phyloP scores from a whole-genome alignment of 768 basidiomycete genomes.

The Lentinula lateritia region DNA sequence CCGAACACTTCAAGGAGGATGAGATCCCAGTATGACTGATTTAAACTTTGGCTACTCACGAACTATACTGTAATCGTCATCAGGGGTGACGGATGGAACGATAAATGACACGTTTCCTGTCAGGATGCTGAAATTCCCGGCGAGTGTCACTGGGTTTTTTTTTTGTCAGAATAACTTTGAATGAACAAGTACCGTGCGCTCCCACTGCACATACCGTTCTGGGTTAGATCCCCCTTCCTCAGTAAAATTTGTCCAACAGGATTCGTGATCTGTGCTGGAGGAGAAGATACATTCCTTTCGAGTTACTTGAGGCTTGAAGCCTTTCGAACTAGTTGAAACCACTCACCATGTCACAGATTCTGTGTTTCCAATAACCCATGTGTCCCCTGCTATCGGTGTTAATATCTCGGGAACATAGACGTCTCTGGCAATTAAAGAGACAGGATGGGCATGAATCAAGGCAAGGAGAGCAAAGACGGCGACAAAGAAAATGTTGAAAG shows the following conservation, averaged over 20 bases:
- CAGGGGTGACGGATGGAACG: conserved; percentile 9
- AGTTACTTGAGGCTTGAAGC: neutral
- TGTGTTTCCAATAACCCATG: neutral
- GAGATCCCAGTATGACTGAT: neutral
- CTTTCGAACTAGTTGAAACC: neutral
- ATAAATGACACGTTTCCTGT: neutral
- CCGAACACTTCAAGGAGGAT: neutral
- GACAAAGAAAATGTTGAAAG: neutral
- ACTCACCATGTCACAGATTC: conserved; percentile 1
- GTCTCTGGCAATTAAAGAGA: neutral
- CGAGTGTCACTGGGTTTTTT: neutral
- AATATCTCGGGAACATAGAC: neutral
- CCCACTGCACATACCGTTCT: neutral
- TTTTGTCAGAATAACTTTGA: too few relatives aligned
- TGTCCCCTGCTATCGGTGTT: neutral
- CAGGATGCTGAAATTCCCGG: conserved; percentile 1
- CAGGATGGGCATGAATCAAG: neutral
- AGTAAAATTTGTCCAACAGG: conserved; percentile 6
- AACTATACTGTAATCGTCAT: conserved; percentile 1
- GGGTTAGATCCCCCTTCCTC: conserved; percentile 1
- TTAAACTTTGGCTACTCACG: neutral
- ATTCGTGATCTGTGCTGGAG: conserved; percentile 7
- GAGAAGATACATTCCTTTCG: neutral
- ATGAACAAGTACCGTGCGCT: too few relatives aligned
- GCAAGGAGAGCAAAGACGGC: neutral